Base-by-base conservation (phyloP, 2,329 filamentous ascomycete species). In the Sporothrix pallida region DNA sequence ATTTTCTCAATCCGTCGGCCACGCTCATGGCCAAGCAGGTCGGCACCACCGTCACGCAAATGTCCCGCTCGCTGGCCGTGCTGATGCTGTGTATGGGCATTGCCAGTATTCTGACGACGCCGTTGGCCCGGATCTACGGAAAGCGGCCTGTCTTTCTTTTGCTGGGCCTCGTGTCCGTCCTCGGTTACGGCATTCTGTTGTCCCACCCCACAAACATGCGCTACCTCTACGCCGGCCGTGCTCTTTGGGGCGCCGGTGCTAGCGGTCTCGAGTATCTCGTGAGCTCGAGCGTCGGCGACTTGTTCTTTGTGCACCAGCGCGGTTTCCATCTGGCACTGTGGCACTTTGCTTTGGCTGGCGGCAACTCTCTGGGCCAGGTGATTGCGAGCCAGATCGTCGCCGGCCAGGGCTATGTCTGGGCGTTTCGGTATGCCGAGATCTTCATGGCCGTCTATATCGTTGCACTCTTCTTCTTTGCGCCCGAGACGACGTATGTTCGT, bases 1-100 rank as follows among this genome's bases (percentile, higher is more conserved):
- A 69, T 7, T 70, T 83, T 78, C 79, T 83, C 10, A 79, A 79
- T 9, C 81, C 81, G 5, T 80, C 80, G 0, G 82, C 78, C 62
- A 80, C 79, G 9, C 60, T 78, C 31, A 81, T 81, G 79, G 76
- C 78, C 17, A 74, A 78, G n/a, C 3, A 44, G 23, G 50, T 62
- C 17, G n/a, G 56, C 67, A 80, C 81, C 65, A 81, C 78, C 9
- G 80, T 80, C 65, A 81, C 80, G 72, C 75, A 74, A n/a, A 78
- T 81, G 17, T 80, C 81, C 42, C 79, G 77, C 20, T 78, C 79
- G n/a, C 77, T 81, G 2, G 80, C 80, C 52, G 80, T 79, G 75
- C 79, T 79, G 15, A 78, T 81, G 56, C 85, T 95, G 80, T 85
- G 98, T 84, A 90, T 97, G 80, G 89, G 89, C 78, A 88, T 89